Conservation (phyloP, 1,284 basidiomycete genomes). For the Chalciporus sp. region DNA sequence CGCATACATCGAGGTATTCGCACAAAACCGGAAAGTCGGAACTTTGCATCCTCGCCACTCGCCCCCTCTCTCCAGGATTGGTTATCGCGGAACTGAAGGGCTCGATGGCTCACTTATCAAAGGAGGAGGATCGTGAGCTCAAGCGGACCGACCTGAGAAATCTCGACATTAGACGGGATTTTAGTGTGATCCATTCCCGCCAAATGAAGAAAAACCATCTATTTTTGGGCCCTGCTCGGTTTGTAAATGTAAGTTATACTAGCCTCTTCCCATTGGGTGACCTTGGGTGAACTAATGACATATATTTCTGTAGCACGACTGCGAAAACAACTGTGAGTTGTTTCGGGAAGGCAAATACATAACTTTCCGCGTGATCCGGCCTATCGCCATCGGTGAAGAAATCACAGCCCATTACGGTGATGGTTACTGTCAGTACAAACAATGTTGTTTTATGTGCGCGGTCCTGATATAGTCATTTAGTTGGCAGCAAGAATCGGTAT, state of each 20-base stretch:
- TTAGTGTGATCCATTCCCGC: conserved; percentile 89
- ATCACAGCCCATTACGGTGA: conserved; percentile 86
- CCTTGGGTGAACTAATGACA: conserved; percentile 19
- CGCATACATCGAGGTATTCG: conserved; percentile 83
- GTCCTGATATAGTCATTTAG: conserved; percentile 42
- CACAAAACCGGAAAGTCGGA: conserved; percentile 88
- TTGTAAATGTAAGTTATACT: conserved; percentile 79
- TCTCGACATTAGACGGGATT: conserved; percentile 80
- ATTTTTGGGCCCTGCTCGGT: conserved; percentile 90
- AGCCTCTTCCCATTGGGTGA: conserved; percentile 15
- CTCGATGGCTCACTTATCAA: conserved; percentile 82
- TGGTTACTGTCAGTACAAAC: conserved; percentile 70
- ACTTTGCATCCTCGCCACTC: conserved; percentile 86
- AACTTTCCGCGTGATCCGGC: conserved; percentile 83
- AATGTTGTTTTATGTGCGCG: conserved; percentile 4
- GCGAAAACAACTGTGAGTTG: conserved; percentile 86
- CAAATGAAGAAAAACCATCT: conserved; percentile 91
- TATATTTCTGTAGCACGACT: conserved; percentile 73
- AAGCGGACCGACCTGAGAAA: conserved; percentile 71
- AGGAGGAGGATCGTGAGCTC: conserved; percentile 80
- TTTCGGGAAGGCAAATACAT: conserved; percentile 88
- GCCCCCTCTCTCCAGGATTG: conserved; percentile 66
- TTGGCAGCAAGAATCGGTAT: conserved; percentile 83
- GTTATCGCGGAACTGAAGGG: conserved; percentile 84
- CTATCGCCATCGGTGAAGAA: conserved; percentile 82